Conservation (phyloP, 441 rosid genomes). For the Populus trichocarpa region DNA sequence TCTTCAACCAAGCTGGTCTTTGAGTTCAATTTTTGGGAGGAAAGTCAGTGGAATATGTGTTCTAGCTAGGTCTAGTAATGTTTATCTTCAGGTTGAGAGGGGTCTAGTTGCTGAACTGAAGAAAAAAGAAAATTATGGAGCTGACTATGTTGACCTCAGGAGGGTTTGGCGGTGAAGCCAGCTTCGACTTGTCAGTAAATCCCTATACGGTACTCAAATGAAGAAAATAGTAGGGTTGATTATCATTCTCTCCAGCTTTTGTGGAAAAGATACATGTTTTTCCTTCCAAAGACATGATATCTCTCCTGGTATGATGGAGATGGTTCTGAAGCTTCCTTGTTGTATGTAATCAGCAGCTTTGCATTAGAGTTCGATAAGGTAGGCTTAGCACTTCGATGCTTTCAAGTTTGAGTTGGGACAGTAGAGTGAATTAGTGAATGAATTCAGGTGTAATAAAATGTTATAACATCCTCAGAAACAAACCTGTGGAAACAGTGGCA, state of each 20-base stretch:
- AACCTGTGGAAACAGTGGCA: too few species aligned
- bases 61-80: constrained; percentile 69
- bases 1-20: constrained; percentile 79
- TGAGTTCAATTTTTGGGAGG: constrained; percentile 81
- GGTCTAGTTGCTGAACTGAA: constrained; percentile 39
- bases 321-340: constrained; percentile 78
- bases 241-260: constrained; percentile 68
- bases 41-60: constrained; percentile 58
- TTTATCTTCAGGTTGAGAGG: constrained; percentile 71
- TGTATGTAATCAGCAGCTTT: constrained; percentile 63
- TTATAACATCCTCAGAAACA: too few species aligned
- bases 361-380: constrained; percentile 92
- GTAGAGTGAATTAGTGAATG: neutral
- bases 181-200: constrained; percentile 50
- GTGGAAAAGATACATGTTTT: constrained; percentile 68
- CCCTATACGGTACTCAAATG: constrained; percentile 61
- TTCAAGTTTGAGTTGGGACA: neutral
- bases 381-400: constrained; percentile 9
- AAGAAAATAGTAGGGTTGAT: constrained; percentile 33
- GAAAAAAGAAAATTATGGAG: constrained; percentile 25
- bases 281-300: constrained; percentile 82
- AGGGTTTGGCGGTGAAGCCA: constrained; percentile 28
- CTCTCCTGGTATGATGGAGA: constrained; percentile 94
- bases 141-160: constrained; percentile 23
- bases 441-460: neutral